Percentiles rank a stretch among this genome's conserved stretches.
Evolutionary conservation across 176 grass and related monocot genomes (phyloP).

Genomic region (maize (Zea mays)): Zm-B73-REFERENCE-NAM-5.0 NC_050100.1:30439501-30440000

Average conservation of each 20-base stretch:
- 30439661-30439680: not conserved
- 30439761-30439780: not conserved
- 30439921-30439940: constrained; percentile 67
- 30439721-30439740: constrained; percentile 27
- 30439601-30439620: constrained; percentile 1
- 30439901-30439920: constrained; percentile 89
- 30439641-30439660: not conserved
- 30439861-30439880: constrained; percentile 99
- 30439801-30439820: constrained; percentile 85
- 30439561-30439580: not conserved
- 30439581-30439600: not conserved
- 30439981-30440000: constrained; percentile 23
- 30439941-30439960: constrained; percentile 5
- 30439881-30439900: constrained; percentile 99
- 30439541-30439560: constrained; percentile 1
- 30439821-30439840: constrained; percentile 97
- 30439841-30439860: constrained; percentile 96
- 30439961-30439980: not conserved
- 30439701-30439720: not conserved
- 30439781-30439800: not conserved
- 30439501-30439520: not conserved
- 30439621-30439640: not conserved
- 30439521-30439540: not conserved
- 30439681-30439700: not conserved
- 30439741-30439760: not conserved